Base-by-base conservation (phyloP, 116 monocot genomes). In the Trichopus zeylanicus region DNA sequence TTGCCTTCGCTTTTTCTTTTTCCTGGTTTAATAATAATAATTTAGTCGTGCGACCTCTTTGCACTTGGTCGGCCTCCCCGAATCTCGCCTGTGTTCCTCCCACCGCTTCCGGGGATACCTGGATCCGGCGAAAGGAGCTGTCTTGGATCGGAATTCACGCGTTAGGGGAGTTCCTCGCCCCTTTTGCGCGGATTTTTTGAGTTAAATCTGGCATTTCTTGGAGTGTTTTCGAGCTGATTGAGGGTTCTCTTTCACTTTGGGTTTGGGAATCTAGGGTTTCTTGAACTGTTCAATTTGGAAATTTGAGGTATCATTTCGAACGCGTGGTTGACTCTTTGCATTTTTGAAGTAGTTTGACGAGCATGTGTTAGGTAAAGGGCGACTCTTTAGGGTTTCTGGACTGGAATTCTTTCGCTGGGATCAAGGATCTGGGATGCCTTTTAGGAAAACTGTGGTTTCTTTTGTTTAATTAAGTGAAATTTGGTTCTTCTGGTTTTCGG, bases 261-360 rank as follows among this genome's bases (percentile, higher is more conserved):
- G 15, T 51, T 20, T 51, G 51, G 51, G 24, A 51, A 51, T 51
- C 51, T 51, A 51, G 55, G n/a, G n/a, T n/a, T n/a, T n/a, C n/a
- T n/a, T n/a, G n/a, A n/a, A n/a, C n/a, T n/a, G n/a, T n/a, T n/a
- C n/a, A n/a, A n/a, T n/a, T n/a, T n/a, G n/a, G n/a, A n/a, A n/a
- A n/a, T n/a, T n/a, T n/a, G n/a, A n/a, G n/a, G n/a, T n/a, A n/a
- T n/a, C n/a, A n/a, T n/a, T n/a, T n/a, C n/a, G n/a, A n/a, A n/a
- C n/a, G n/a, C n/a, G n/a, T n/a, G n/a, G n/a, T n/a, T n/a, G n/a
- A n/a, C n/a, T n/a, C n/a, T n/a, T n/a, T n/a, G n/a, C n/a, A n/a
- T n/a, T n/a, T n/a, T n/a, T n/a, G n/a, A n/a, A n/a, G n/a, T n/a
- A n/a, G n/a, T n/a, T n/a, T n/a, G n/a, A n/a, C n/a, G n/a, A n/a